phyloP scores from a whole-genome alignment of 2,329 filamentous ascomycete genomes.

The Xylaria sp. region DNA sequence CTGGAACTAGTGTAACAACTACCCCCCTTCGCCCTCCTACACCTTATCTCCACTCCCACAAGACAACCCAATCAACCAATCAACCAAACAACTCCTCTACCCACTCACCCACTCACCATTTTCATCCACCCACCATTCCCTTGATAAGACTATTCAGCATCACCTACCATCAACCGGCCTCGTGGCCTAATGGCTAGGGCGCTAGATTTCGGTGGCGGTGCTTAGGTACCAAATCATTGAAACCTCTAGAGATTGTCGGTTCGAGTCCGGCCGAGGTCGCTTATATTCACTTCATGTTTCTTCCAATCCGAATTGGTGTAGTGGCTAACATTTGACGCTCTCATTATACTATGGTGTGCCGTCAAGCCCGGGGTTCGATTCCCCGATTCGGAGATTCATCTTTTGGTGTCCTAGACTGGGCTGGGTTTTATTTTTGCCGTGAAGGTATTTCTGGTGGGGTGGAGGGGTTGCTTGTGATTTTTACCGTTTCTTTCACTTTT shows the following conservation, averaged over 20 bases:
- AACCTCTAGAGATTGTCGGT: slow-evolving; percentile 39
- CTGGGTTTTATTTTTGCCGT: background rate
- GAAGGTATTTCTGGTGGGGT: no score
- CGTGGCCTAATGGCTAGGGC: slow-evolving; percentile 41
- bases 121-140: background rate
- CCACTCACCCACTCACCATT: background rate
- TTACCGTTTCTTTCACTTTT: no score
- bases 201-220: slow-evolving; percentile 37
- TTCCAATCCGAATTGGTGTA: slow-evolving; percentile 53
- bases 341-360: slow-evolving; percentile 42
- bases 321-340: slow-evolving; percentile 52
- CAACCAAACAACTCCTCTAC: background rate
- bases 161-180: slow-evolving; percentile 16
- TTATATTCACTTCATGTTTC: background rate
- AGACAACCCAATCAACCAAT: background rate
- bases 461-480: no score
- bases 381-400: slow-evolving; percentile 47
- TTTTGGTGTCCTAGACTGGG: background rate
- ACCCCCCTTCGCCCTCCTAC: background rate
- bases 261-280: slow-evolving; percentile 40
- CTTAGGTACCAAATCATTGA: background rate
- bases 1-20: background rate
- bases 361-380: slow-evolving; percentile 50
- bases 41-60: no score
- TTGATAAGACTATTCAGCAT: background rate